Conservation (phyloP, 768 basidiomycete species). For the Trametopsis cervina region DNA sequence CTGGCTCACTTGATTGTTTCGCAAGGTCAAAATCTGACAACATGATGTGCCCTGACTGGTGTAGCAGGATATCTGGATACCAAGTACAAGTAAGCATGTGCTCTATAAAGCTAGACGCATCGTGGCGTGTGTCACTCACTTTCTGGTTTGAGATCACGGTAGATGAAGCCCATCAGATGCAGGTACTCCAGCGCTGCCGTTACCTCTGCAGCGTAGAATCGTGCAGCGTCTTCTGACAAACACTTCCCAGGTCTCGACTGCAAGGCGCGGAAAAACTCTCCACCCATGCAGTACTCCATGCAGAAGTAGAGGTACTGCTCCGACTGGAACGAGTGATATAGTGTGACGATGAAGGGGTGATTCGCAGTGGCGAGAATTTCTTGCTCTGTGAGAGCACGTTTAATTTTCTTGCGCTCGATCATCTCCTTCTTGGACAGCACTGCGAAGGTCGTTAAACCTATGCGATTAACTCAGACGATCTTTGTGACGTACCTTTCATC, state of each 20-base stretch:
- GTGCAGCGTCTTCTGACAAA: conserved; percentile 88
- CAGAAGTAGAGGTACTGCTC: conserved; percentile 98
- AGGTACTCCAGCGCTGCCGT: conserved; percentile 96
- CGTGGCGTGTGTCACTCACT: conserved; percentile 74
- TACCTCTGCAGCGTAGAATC: conserved; percentile 99
- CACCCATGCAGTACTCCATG: conserved; percentile 99
- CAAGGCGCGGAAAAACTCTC: conserved; percentile 97
- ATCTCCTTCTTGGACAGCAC: conserved; percentile 99
- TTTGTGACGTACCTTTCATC: conserved; percentile 96
- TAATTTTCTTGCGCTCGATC: conserved; percentile 99
- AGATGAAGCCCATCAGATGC: conserved; percentile 99
- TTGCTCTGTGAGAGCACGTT: conserved; percentile 96
- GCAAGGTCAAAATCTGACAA: conserved; percentile 98
- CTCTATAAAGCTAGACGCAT: background rate
- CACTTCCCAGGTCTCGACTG: conserved; percentile 97
- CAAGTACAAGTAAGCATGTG: conserved; percentile 9
- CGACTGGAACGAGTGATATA: conserved; percentile 98
- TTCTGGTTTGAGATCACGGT: conserved; percentile 98
- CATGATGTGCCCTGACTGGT: conserved; percentile 99
- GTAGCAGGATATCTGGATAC: conserved; percentile 83
- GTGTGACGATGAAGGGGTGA: conserved; percentile 98
- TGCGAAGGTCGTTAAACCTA: too few species aligned
- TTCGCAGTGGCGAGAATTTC: conserved; percentile 98
- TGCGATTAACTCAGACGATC: too few species aligned
- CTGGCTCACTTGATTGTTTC: conserved; percentile 86